phyloP scores from a whole-genome alignment of 2,329 filamentous ascomycete species.

The Fusarium clavum region DNA sequence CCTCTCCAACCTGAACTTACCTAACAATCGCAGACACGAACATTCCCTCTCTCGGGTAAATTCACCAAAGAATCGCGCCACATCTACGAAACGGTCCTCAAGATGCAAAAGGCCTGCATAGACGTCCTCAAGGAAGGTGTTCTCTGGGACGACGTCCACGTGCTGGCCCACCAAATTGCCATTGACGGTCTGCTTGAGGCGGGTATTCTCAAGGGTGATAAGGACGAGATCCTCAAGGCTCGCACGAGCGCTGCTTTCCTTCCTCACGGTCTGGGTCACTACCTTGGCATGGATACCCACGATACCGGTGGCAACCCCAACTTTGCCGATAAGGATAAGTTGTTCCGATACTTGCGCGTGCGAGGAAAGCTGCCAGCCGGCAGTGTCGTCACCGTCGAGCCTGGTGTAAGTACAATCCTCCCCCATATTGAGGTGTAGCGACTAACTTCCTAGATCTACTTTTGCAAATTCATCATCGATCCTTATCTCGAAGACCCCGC shows the following conservation, averaged over 20 bases:
- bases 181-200: slow-evolving; percentile 82
- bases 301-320: slow-evolving; percentile 84
- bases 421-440: too few species aligned
- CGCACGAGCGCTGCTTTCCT: slow-evolving; percentile 92
- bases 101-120: slow-evolving; percentile 87
- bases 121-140: slow-evolving; percentile 78
- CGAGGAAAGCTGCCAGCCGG: slow-evolving; percentile 79
- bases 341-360: slow-evolving; percentile 90
- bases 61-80: slow-evolving; percentile 76
- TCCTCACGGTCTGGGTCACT: slow-evolving; percentile 90
- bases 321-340: slow-evolving; percentile 80
- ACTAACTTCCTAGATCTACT: slow-evolving; percentile 73
- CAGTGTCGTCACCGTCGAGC: slow-evolving; percentile 93
- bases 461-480: slow-evolving; percentile 88
- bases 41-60: slow-evolving; percentile 82
- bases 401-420: slow-evolving; percentile 70
- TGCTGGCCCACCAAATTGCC: slow-evolving; percentile 82
- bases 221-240: slow-evolving; percentile 78
- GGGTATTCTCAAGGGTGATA: slow-evolving; percentile 76
- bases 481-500: slow-evolving; percentile 80
- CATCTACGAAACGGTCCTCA: slow-evolving; percentile 85
- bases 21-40: slow-evolving; percentile 74
- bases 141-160: slow-evolving; percentile 84
- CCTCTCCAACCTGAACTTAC: too few species aligned
- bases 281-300: slow-evolving; percentile 92